Evolutionary conservation across 164 flowering plant species (phyloP).

Genomic region (Umbilicus rupestris): DNA sequence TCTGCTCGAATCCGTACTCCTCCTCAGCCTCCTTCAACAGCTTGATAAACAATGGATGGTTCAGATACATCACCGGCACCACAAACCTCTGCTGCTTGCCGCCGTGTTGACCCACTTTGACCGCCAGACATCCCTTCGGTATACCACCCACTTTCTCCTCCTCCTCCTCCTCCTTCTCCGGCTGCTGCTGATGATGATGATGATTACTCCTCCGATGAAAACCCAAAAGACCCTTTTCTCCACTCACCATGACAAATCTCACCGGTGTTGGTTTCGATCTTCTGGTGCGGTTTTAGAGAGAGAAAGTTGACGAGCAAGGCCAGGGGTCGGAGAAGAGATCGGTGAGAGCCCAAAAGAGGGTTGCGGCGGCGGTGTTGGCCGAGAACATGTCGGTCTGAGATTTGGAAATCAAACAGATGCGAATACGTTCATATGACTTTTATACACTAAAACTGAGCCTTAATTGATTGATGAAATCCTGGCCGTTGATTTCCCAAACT

Average conservation of each 20-base stretch:
- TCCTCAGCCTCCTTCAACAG: conserved; percentile 71
- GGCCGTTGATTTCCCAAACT: no score
- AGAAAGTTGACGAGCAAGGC: conserved; percentile 15
- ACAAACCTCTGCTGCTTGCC: conserved; percentile 58
- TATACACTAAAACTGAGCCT: background rate
- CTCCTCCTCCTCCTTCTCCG: conserved; percentile 21
- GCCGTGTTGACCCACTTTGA: conserved; percentile 47
- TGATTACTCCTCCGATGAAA: conserved; percentile 37
- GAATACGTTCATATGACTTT: background rate
- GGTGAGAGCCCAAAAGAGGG: background rate
- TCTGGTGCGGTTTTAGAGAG: conserved; percentile 2
- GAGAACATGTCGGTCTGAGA: background rate
- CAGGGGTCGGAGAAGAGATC: conserved; percentile 15
- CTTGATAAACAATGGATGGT: conserved; percentile 65
- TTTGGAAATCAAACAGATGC: background rate
- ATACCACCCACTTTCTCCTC: conserved; percentile 29
- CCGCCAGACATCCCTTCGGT: conserved; percentile 65
- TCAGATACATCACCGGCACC: conserved; percentile 58
- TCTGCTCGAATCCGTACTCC: conserved; percentile 72
- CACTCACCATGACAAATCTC: conserved; percentile 22
- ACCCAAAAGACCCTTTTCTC: conserved; percentile 19
- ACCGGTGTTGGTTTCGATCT: no score
- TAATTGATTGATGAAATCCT: no score
- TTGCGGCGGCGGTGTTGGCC: background rate
- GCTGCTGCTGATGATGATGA: conserved; percentile 30